A percentile compares a stretch with the other conserved stretches of the same genome.
Conservation (phyloP, 768 basidiomycete species). For the Podaxis carcinomalis region DNA sequence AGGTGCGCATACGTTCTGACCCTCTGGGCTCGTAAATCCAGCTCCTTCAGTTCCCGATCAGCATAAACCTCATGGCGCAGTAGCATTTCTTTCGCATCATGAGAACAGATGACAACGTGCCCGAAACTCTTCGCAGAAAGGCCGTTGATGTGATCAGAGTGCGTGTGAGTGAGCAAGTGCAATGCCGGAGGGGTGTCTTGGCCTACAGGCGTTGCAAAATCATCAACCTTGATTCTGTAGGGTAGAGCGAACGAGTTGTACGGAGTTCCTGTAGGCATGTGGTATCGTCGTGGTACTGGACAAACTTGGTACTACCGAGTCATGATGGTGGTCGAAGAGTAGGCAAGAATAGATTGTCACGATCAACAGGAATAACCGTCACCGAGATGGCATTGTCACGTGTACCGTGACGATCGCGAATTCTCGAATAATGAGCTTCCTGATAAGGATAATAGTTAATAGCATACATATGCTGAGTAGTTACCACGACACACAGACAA, state of each 20-base stretch:
- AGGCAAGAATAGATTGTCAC: not conserved
- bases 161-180: slow-evolving; percentile 85
- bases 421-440: not conserved
- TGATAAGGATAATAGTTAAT: not conserved
- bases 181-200: slow-evolving; percentile 40
- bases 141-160: slow-evolving; percentile 83
- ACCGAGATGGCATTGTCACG: not conserved
- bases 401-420: slow-evolving; percentile 2
- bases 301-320: slow-evolving; percentile 1
- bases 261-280: slow-evolving; percentile 76
- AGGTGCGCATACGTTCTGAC: slow-evolving; percentile 65
- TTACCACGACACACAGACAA: slow-evolving; percentile 1
- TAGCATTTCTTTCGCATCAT: slow-evolving; percentile 84
- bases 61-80: slow-evolving; percentile 67
- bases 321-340: not conserved
- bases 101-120: slow-evolving; percentile 70
- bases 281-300: not conserved
- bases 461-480: not conserved
- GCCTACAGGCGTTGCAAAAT: slow-evolving; percentile 49
- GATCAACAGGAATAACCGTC: not conserved
- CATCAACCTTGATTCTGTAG: slow-evolving; percentile 84
- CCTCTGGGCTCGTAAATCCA: slow-evolving; percentile 45
- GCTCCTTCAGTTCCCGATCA: slow-evolving; percentile 56
- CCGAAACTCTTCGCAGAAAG: slow-evolving; percentile 73
- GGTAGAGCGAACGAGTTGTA: slow-evolving; percentile 73